A percentile compares a stretch with the other conserved stretches of the same genome.
Conservation (phyloP, 2,329 filamentous ascomycete genomes). For the Cladosporium sp. region DNA sequence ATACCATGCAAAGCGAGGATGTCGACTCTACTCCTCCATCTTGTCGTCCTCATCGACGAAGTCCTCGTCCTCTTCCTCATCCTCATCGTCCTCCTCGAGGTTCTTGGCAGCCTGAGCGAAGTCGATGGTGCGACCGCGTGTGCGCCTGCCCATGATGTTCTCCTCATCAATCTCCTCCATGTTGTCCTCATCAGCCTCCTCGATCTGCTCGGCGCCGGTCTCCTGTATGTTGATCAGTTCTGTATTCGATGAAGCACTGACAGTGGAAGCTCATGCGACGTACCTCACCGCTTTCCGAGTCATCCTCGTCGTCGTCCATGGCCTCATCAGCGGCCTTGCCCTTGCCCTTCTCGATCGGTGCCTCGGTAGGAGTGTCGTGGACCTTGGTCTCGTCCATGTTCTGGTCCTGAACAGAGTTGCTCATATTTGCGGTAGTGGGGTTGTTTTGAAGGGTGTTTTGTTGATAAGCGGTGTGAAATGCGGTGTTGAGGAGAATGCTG, state of each 20-base stretch:
- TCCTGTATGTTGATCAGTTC: slow-evolving; percentile 15
- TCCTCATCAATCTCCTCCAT: slow-evolving; percentile 85
- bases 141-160: slow-evolving; percentile 84
- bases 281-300: slow-evolving; percentile 46
- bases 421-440: slow-evolving; percentile 19
- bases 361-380: slow-evolving; percentile 27
- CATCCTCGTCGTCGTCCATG: slow-evolving; percentile 52
- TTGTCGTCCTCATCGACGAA: slow-evolving; percentile 64
- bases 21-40: slow-evolving; percentile 57
- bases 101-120: slow-evolving; percentile 86
- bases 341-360: slow-evolving; percentile 69
- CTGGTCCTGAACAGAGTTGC: slow-evolving; percentile 24
- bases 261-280: slow-evolving; percentile 3
- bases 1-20: background rate
- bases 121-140: slow-evolving; percentile 87
- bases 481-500: background rate
- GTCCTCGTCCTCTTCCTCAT: slow-evolving; percentile 72
- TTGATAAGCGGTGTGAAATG: slow-evolving; percentile 10
- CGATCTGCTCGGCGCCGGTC: slow-evolving; percentile 39
- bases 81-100: slow-evolving; percentile 68
- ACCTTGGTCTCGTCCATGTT: slow-evolving; percentile 20
- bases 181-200: slow-evolving; percentile 73
- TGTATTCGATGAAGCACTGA: background rate
- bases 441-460: background rate
- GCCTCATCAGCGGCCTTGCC: slow-evolving; percentile 70